Evolutionary conservation across 2,329 filamentous ascomycete species (phyloP).

Genomic region (Fusarium illudens): DNA sequence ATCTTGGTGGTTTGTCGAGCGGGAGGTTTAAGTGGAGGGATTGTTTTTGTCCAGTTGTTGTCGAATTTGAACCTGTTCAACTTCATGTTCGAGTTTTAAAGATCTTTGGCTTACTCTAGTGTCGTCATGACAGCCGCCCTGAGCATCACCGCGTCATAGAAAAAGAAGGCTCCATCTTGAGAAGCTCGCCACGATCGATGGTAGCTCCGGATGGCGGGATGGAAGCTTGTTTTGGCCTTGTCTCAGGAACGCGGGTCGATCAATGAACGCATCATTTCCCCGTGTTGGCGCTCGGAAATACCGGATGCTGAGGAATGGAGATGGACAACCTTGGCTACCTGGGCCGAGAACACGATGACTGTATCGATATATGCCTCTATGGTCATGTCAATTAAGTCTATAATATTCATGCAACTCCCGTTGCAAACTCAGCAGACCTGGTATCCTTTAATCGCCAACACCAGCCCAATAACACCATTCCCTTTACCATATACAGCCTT

Average conservation of each 20-base stretch:
- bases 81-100: constrained; percentile 9
- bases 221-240: constrained; percentile 15
- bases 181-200: constrained; percentile 13
- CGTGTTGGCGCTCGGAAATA: background rate
- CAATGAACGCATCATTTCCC: constrained; percentile 30
- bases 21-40: background rate
- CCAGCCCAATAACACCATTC: background rate
- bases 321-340: background rate
- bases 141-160: constrained; percentile 35
- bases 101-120: constrained; percentile 15
- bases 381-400: background rate
- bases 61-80: background rate
- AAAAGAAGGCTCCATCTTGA: background rate
- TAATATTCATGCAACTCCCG: background rate
- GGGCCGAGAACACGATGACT: too few species aligned
- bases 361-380: too few species aligned
- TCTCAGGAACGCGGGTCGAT: constrained; percentile 28
- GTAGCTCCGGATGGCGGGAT: constrained; percentile 6
- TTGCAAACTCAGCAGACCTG: background rate
- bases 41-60: background rate
- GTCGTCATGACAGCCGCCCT: constrained; percentile 30
- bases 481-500: background rate
- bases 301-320: constrained; percentile 7
- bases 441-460: background rate
- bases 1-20: constrained; percentile 18